Evolutionary conservation across 768 basidiomycete species (phyloP), one percentile per base, ranked within the genome.

Genomic region (Asterophora parasitica): DNA sequence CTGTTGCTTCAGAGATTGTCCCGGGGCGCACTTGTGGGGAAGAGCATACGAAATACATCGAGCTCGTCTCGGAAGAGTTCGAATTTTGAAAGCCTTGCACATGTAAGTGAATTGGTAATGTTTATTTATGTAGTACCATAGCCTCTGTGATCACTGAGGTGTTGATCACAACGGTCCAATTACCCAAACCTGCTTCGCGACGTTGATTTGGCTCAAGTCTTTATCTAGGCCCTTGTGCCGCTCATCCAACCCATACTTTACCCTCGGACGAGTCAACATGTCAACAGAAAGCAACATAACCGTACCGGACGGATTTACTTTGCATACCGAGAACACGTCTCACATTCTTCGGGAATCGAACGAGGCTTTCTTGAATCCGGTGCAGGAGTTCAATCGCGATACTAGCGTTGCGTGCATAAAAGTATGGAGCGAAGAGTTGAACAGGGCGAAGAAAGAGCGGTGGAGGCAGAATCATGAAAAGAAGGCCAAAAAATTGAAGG

Each of bases 381-480:
- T 97, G 10, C 96, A 99, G 62, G 92, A 99, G 65, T 99, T 96
- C 74, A 99, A 99, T 68, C 78, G 96, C 32, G 96, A 99, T 67
- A 65, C 91, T 38, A 92, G 89, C 54, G 83, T 97, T 35, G 91
- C 92, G 16, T 88, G 87, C 54, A 97, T 99, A 47, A 75, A 83
- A 26, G 81, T 83, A 3, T 99, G 92, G 92, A 85, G 88, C 50
- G 87, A 93, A 58, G 72, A 82, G 46, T 44, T 79, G 33, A 78
- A 86, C 60, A 74, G 67, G 60, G 68, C 70, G 46, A 92, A 86
- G 68, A 74, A 81, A 61, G 70, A 64, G 50, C 77, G 70, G 56
- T 90, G 85, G 81, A 70, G 63, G 55, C 67, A 67, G 57, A 62
- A 69, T 20, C 75, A 74, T 59, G 76, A 78, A 65, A 74, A 69